Evolutionary conservation across 192 early-diverging fungal genomes (phyloP), one percentile per base, ranked within the genome.

Genomic region (Oehlia diaphana): DNA sequence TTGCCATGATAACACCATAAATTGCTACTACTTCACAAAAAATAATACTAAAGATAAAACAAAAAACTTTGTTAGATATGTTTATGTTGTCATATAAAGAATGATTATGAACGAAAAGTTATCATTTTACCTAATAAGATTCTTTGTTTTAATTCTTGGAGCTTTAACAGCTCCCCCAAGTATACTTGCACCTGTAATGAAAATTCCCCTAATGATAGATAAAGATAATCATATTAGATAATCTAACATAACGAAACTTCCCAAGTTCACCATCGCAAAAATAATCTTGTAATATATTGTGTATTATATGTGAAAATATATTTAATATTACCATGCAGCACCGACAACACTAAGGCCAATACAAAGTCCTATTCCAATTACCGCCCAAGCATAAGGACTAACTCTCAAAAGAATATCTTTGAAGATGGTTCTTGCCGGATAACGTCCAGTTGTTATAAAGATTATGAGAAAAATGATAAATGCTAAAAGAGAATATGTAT

Each of bases 21-120:
- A 99, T 99, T 78, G 96, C 97, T 13, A 99, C 97, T 68, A 98
- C 98, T 88, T 99, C 98, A 87, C 96, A 99, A 82, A 99, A 99
- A 83, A 98, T 99, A 79, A 99, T 97, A 81, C 95, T 93, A 47
- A 12, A 47, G 44, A 47, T 47, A 13, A 47, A 42, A 42, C 3
- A 42, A 42, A 42, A 42, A 37, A 37, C 2, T 37, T 42, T 42
- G 7, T 42, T 10, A 47, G 44, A 47, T 12, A 47, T 47, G 44
- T 47, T 31, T 0, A 31, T 44, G 8, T 37, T 42, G 44, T 12
- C 10, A 47, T 12, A 47, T 12, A 12, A 47, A 10, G 10, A 12
- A 74, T 74, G n/a, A 42, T 61, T 63, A 61, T 9, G 26, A 37
- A 4, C 2, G 19, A 1, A 35, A 74, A 74, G 35, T 21, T 12